Evolutionary conservation across 176 grass and related monocot species (phyloP).

Genomic region (Ampelocalamus luodianensis): DNA sequence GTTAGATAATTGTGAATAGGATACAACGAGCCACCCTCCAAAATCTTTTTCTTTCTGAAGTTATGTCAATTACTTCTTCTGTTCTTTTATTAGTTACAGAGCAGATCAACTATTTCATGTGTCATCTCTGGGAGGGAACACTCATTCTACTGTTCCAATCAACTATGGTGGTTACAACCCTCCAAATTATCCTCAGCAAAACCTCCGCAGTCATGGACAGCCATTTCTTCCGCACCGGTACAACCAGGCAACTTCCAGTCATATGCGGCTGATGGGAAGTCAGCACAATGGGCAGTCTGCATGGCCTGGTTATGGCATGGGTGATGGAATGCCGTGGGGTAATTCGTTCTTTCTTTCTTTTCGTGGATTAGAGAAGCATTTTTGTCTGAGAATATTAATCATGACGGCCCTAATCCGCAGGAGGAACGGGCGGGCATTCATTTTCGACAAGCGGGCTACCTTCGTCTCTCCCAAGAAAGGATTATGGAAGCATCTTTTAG

Average conservation of each 20-base stretch:
- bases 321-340: conserved; percentile 75
- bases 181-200: conserved; percentile 49
- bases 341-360: conserved; percentile 17
- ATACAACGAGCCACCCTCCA: background rate
- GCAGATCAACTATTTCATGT: conserved; percentile 39
- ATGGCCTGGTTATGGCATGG: conserved; percentile 56
- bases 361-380: background rate
- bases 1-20: background rate
- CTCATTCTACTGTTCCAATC: conserved; percentile 42
- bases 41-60: background rate
- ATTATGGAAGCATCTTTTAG: conserved; percentile 71
- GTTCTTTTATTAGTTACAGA: conserved; percentile 49
- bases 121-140: conserved; percentile 40
- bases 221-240: conserved; percentile 56
- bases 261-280: conserved; percentile 47
- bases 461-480: conserved; percentile 54
- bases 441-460: conserved; percentile 53
- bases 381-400: background rate
- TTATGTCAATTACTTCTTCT: conserved; percentile 12
- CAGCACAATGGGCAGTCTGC: conserved; percentile 61
- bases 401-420: conserved; percentile 31
- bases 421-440: conserved; percentile 51
- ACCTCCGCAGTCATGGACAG: conserved; percentile 50
- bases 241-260: conserved; percentile 52
- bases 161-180: conserved; percentile 48